phyloP scores from a whole-genome alignment of 768 basidiomycete species.

The Lactarius hengduanensis region DNA sequence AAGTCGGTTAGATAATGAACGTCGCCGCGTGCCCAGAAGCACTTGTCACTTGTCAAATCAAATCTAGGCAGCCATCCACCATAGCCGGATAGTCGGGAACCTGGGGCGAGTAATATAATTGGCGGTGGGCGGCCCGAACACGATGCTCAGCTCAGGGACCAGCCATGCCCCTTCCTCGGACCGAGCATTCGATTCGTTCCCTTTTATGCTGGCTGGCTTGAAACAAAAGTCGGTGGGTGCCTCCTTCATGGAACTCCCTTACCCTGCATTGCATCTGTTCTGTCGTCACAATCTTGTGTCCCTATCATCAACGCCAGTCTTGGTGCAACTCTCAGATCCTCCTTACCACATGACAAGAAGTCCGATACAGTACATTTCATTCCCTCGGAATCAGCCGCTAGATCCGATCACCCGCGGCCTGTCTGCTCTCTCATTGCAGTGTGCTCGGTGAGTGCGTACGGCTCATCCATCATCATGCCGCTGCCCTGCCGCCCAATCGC shows the following conservation, averaged over 20 bases:
- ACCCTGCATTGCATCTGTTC: neutral
- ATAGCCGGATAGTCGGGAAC: neutral
- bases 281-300: neutral
- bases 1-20: slow-evolving; percentile 12
- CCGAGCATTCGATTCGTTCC: neutral
- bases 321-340: neutral
- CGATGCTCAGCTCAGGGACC: slow-evolving; percentile 18
- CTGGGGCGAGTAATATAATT: slow-evolving; percentile 2
- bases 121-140: slow-evolving; percentile 14
- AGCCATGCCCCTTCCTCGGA: slow-evolving; percentile 1
- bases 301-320: neutral
- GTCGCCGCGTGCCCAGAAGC: slow-evolving; percentile 8
- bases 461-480: neutral
- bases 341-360: slow-evolving; percentile 1
- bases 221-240: neutral
- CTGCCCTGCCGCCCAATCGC: neutral
- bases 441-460: neutral
- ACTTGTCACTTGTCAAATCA: slow-evolving; percentile 16
- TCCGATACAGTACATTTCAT: slow-evolving; percentile 4
- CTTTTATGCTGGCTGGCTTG: neutral
- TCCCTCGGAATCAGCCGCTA: slow-evolving; percentile 4
- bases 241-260: neutral
- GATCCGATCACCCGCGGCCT: slow-evolving; percentile 20
- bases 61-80: slow-evolving; percentile 11
- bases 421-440: neutral